Conservation (phyloP, 345 rosid species). For the Orychophragmus violaceus region DNA sequence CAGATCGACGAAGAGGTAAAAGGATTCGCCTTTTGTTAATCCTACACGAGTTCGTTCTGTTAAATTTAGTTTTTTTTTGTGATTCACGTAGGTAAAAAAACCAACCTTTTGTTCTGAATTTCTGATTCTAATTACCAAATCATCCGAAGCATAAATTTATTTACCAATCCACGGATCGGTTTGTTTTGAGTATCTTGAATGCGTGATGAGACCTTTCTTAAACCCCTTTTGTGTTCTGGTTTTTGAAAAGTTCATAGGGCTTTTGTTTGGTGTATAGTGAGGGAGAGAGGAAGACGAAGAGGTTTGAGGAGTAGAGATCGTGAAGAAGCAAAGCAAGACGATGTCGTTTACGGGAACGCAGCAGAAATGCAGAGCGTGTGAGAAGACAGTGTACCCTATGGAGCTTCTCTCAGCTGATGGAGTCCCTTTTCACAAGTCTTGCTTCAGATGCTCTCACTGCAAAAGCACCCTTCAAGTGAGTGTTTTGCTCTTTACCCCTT, state of each 20-base stretch:
- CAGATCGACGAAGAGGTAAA: conserved; percentile 26
- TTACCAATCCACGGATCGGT: background rate
- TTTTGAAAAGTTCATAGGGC: conserved; percentile 4
- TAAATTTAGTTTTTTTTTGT: background rate
- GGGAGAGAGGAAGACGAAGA: conserved; percentile 13
- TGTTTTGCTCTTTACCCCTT: background rate
- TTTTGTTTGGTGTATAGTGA: background rate
- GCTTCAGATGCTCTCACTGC: conserved; percentile 96
- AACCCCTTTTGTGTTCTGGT: background rate
- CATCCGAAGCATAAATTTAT: background rate
- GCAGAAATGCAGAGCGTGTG: conserved; percentile 93
- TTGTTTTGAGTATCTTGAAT: background rate
- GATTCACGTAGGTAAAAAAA: background rate
- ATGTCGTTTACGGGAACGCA: conserved; percentile 97
- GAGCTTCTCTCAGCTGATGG: conserved; percentile 95
- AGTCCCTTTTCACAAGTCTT: conserved; percentile 76
- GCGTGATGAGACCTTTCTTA: background rate
- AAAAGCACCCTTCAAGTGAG: conserved; percentile 81
- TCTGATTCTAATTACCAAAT: background rate
- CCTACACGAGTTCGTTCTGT: background rate
- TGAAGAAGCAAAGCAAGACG: conserved; percentile 5
- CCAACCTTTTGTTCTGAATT: conserved; percentile 2
- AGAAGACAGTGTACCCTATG: conserved; percentile 93
- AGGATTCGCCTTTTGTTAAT: background rate
- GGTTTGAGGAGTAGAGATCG: background rate